Conservation (phyloP, 1,284 basidiomycete species). For the Ceraceosorus guamensis region DNA sequence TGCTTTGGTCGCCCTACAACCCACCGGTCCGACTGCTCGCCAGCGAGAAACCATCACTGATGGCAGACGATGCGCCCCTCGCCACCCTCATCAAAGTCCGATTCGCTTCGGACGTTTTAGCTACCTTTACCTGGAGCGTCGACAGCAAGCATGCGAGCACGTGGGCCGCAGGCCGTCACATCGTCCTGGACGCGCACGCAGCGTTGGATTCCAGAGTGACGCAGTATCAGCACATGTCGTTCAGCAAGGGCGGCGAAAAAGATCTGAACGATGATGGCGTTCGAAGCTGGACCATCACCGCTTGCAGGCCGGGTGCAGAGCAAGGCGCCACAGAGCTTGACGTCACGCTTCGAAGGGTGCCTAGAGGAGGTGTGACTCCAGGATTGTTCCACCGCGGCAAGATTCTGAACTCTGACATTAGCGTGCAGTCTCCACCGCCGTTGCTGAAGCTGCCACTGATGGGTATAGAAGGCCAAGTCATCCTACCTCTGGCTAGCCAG, state of each 20-base stretch:
- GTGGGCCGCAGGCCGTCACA: slow-evolving; percentile 7
- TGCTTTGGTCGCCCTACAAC: slow-evolving; percentile 14
- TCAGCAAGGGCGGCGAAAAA: slow-evolving; percentile 11
- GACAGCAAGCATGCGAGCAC: neutral
- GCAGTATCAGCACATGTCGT: slow-evolving; percentile 11
- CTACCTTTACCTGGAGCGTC: slow-evolving; percentile 8
- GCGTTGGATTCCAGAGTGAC: slow-evolving; percentile 10
- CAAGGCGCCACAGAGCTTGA: neutral
- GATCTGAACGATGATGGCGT: slow-evolving; percentile 16
- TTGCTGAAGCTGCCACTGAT: neutral
- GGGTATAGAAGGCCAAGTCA: slow-evolving; percentile 2
- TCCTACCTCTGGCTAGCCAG: slow-evolving; percentile 1
- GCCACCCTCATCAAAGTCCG: slow-evolving; percentile 6
- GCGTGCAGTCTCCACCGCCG: neutral
- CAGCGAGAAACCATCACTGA: neutral
- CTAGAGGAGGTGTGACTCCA: slow-evolving; percentile 11
- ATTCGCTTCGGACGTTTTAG: slow-evolving; percentile 6
- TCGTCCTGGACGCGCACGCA: slow-evolving; percentile 9
- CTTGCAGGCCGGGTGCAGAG: neutral
- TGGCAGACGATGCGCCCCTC: neutral
- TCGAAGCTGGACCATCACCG: slow-evolving; percentile 11
- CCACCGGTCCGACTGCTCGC: slow-evolving; percentile 6
- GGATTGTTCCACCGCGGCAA: slow-evolving; percentile 7
- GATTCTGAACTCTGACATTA: neutral
- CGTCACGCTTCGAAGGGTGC: slow-evolving; percentile 4